Base-by-base conservation (phyloP, 1,139 yeast species). In the Taphrina populina region DNA sequence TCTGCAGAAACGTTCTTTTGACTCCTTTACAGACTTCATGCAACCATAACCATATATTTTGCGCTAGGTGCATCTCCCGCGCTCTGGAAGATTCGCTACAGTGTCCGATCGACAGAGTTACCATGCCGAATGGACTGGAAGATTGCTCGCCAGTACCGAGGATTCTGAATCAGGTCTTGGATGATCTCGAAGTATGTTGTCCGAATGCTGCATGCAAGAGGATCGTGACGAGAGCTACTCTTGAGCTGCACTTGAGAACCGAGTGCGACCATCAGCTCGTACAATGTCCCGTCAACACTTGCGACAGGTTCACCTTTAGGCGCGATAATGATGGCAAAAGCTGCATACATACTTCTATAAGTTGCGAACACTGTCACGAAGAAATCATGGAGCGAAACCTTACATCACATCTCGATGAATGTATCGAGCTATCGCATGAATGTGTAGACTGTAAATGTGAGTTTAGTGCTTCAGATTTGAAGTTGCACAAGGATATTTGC, bases 51-150 rank as follows among this genome's bases (percentile, higher is more conserved):
- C 54, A 49, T n/a, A 23, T 36, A 11, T 27, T 49, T 11, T 49
- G 54, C 19, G 40, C 33, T 17, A 32, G 54, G 39, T 49, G 54
- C 23, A 39, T 49, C 26, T 24, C 37, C n/a, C 45, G 46, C 15
- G 45, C 54, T 11, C 40, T 49, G 6, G 23, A 40, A 7, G 54
- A 37, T 17, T 39, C 20, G 21, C 46, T 49, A 11, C 46, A 37
- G 21, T 49, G 54, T 30, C 54, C 54, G n/a, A 36, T 49, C 6
- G 54, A 49, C 24, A 29, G 54, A 6, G 32, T 40, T 8, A 45
- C 46, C 5, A 49, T 49, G 54, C 40, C 45, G 3, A 19, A 21
- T 11, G 54, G 54, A 2, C 35, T 39, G 26, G 24, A 39, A 30
- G 54, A 49, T 15, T 49, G 54, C 13, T 11, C 30, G 2, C 46